phyloP scores from a whole-genome alignment of 73 alveolate genomes.

The Paramecium primaurelia region DNA sequence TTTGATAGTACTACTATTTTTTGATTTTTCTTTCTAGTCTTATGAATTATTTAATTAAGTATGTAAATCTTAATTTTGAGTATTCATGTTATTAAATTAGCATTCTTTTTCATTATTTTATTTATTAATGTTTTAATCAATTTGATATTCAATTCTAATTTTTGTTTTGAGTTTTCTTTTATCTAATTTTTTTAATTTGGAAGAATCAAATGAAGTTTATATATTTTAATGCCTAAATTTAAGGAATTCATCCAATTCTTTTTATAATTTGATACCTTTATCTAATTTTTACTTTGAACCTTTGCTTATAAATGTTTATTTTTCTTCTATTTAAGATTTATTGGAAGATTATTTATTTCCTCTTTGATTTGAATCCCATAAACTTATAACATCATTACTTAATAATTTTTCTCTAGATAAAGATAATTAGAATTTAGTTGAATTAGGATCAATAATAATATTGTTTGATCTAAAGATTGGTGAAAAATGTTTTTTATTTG shows the following conservation, averaged over 20 bases:
- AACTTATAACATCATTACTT: neutral
- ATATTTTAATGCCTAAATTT: neutral
- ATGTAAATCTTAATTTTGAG: neutral
- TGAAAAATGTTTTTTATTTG: neutral
- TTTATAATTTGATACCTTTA: neutral
- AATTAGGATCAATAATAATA: neutral
- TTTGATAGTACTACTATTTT: neutral
- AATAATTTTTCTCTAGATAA: neutral
- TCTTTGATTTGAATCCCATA: neutral
- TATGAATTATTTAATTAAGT: neutral
- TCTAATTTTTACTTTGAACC: neutral
- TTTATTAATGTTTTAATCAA: neutral
- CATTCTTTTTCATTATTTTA: constrained; percentile 1
- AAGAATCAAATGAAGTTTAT: neutral
- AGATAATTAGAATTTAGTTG: neutral
- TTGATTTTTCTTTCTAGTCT: neutral
- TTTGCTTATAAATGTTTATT: neutral
- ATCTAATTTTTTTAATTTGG: neutral
- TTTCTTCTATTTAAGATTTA: neutral
- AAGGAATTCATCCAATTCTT: neutral
- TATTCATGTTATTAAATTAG: neutral
- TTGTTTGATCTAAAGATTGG: neutral
- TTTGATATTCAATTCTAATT: neutral
- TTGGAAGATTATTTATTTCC: neutral
- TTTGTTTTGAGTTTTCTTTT: neutral